Evolutionary conservation across 139 green algal species (phyloP).

Genomic region (Zygnema cylindricum): DNA sequence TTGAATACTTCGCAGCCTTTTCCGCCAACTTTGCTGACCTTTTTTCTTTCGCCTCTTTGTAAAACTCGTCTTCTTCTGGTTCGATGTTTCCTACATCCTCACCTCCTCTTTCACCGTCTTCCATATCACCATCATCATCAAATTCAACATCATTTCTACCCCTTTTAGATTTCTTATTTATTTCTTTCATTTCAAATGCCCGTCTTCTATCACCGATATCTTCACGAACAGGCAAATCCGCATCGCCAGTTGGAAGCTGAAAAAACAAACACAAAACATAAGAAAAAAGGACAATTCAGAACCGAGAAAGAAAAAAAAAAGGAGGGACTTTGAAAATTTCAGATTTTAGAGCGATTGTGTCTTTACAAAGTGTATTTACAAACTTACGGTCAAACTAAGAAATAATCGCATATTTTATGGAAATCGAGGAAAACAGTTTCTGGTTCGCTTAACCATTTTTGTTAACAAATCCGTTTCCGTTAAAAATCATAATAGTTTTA

Average conservation of each 20-base stretch:
- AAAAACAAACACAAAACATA: neutral
- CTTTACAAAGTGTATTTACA: no score
- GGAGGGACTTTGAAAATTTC: no score
- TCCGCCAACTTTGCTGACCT: conserved; percentile 1
- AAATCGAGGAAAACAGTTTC: no score
- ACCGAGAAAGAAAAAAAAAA: no score
- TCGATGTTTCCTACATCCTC: conserved; percentile 36
- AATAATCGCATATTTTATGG: no score
- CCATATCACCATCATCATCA: conserved; percentile 49
- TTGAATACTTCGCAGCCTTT: conserved; percentile 59
- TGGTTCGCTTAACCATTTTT: no score
- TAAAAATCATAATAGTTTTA: no score
- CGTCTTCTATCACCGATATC: conserved; percentile 75
- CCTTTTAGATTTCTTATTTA: conserved; percentile 29
- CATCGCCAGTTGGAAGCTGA: conserved; percentile 69
- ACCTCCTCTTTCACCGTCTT: conserved; percentile 18
- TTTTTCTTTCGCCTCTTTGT: conserved; percentile 65
- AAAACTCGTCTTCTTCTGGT: conserved; percentile 79
- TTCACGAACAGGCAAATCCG: conserved; percentile 70
- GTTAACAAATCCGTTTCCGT: no score
- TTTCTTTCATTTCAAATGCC: conserved; percentile 17
- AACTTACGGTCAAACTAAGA: no score
- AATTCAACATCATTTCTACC: conserved; percentile 18
- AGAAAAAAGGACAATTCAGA: no score
- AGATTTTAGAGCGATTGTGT: no score